These are phyloP conservation scores for Corylus heterophylla DNA, from an alignment of 306 rosid species.

Conservation along the genomic window DNA sequence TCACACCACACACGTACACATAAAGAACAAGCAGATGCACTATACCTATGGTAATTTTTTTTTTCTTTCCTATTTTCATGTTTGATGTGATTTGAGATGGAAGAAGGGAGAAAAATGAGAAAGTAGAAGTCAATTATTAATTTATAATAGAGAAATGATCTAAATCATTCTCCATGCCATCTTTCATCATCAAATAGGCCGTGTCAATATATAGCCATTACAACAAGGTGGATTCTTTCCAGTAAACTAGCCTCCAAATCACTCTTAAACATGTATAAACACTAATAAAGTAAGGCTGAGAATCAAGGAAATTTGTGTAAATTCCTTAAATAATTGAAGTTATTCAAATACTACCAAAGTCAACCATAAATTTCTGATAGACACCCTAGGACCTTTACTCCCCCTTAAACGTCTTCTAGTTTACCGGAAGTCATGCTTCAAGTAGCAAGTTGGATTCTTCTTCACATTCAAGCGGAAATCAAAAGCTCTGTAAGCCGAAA, in stretches of 20 bases:
- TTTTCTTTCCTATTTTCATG: too few species aligned
- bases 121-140: too few species aligned
- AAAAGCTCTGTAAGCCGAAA: not conserved
- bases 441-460: not conserved
- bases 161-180: too few species aligned
- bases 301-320: not conserved
- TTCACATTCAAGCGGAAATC: too few species aligned
- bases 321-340: not conserved
- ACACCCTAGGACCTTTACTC: not conserved
- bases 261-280: not conserved
- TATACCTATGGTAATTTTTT: not conserved
- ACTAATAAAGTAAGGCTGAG: not conserved
- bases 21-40: not conserved
- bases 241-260: not conserved
- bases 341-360: not conserved
- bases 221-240: not conserved
- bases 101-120: not conserved
- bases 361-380: conserved; percentile 1
- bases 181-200: too few species aligned
- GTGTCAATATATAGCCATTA: too few species aligned
- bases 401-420: not conserved
- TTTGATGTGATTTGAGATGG: not conserved
- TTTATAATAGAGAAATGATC: too few species aligned
- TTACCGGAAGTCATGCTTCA: not conserved
- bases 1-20: not conserved